Evolutionary conservation across 2,329 filamentous ascomycete genomes (phyloP).

Genomic region (Fusarium duplospermum): DNA sequence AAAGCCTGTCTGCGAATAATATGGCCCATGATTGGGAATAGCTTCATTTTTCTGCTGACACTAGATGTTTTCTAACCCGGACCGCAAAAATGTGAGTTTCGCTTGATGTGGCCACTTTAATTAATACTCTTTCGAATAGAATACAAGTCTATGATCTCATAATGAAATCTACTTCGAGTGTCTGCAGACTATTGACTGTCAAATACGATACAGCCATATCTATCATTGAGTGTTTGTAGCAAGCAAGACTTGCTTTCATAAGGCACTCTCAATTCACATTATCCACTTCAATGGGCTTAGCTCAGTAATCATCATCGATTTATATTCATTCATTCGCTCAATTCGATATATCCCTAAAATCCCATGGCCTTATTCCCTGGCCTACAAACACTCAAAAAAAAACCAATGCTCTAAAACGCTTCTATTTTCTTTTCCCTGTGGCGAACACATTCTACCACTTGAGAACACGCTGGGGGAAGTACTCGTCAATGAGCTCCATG

Average conservation of each 20-base stretch:
- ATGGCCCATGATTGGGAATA: conserved; percentile 18
- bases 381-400: conserved; percentile 9
- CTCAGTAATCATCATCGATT: background rate
- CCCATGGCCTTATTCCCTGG: conserved; percentile 7
- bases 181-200: background rate
- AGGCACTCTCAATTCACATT: background rate
- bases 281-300: background rate
- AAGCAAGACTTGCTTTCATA: background rate
- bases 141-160: background rate
- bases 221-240: background rate
- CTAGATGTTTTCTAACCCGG: background rate
- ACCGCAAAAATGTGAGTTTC: background rate
- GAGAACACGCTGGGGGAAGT: conserved; percentile 54
- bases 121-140: background rate
- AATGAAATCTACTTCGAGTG: background rate
- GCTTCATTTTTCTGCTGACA: conserved; percentile 8
- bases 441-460: conserved; percentile 50
- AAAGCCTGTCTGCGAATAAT: background rate
- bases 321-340: conserved; percentile 26
- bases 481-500: conserved; percentile 57
- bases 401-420: background rate
- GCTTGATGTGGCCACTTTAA: background rate
- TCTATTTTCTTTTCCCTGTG: conserved; percentile 8
- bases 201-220: background rate
- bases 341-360: conserved; percentile 20